Conservation (phyloP, 176 grass and related monocot genomes). For the Cocos nucifera region DNA sequence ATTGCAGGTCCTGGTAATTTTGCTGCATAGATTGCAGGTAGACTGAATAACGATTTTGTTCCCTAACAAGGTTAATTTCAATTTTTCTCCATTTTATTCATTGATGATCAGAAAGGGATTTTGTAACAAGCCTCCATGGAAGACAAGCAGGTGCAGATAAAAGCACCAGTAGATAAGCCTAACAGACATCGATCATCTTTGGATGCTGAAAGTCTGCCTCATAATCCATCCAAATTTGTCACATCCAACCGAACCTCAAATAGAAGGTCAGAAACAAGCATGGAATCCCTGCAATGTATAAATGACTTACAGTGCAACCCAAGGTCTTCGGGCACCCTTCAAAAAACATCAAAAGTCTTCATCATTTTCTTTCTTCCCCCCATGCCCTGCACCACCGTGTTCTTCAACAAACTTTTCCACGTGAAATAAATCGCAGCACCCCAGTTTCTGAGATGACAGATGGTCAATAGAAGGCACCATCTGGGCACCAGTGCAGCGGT, state of each 20-base stretch:
- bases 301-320: slow-evolving; percentile 89
- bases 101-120: no score
- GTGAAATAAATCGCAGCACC: slow-evolving; percentile 86
- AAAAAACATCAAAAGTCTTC: slow-evolving; percentile 94
- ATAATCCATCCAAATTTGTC: neutral
- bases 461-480: slow-evolving; percentile 87
- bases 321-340: slow-evolving; percentile 84
- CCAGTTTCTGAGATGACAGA: slow-evolving; percentile 61
- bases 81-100: no score
- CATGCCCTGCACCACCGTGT: slow-evolving; percentile 28
- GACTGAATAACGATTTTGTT: no score
- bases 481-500: slow-evolving; percentile 74
- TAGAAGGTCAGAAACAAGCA: neutral
- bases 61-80: no score
- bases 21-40: no score
- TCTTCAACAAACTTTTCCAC: slow-evolving; percentile 78
- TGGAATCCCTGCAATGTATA: slow-evolving; percentile 12
- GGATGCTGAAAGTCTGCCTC: no score
- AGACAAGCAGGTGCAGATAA: no score
- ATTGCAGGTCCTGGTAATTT: no score
- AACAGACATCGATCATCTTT: no score
- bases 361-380: slow-evolving; percentile 49
- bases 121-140: no score
- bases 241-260: neutral
- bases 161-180: no score